Evolutionary conservation across 2,329 filamentous ascomycete species (phyloP).

Genomic region (Colletotrichum australisinense): DNA sequence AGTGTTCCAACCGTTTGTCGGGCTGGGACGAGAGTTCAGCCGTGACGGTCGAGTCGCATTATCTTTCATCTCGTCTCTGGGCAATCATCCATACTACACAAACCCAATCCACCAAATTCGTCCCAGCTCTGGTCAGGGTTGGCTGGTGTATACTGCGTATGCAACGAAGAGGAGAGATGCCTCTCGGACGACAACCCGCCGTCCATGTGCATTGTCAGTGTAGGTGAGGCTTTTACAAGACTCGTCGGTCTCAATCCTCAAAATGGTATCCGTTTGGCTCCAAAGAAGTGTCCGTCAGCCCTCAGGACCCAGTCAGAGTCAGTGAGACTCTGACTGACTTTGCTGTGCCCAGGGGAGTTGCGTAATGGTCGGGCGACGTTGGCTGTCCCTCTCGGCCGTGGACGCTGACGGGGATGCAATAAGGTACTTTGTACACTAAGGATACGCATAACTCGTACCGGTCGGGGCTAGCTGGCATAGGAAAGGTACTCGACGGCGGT

Average conservation of each 20-base stretch:
- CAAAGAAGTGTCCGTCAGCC: neutral
- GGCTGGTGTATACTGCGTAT: neutral
- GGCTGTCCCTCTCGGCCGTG: neutral
- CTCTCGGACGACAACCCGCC: neutral
- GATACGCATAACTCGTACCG: conserved; percentile 1
- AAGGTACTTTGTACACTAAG: too few relatives aligned
- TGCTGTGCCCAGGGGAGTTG: conserved; percentile 8
- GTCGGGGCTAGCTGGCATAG: neutral
- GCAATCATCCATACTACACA: neutral
- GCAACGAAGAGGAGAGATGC: neutral
- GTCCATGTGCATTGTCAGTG: neutral
- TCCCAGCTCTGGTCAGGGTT: neutral
- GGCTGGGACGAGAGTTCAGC: neutral
- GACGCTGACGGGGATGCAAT: neutral
- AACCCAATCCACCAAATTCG: neutral
- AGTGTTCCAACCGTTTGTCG: too few relatives aligned
- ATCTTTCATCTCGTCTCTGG: conserved; percentile 5
- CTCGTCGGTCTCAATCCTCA: neutral
- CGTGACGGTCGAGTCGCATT: neutral
- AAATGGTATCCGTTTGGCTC: neutral
- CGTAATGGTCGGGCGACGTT: conserved; percentile 6
- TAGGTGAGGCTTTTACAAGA: neutral
- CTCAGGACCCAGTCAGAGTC: neutral
- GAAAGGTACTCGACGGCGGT: neutral
- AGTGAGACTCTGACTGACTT: neutral